phyloP scores from a whole-genome alignment of 345 rosid genomes.

The Eucalyptus regnans region DNA sequence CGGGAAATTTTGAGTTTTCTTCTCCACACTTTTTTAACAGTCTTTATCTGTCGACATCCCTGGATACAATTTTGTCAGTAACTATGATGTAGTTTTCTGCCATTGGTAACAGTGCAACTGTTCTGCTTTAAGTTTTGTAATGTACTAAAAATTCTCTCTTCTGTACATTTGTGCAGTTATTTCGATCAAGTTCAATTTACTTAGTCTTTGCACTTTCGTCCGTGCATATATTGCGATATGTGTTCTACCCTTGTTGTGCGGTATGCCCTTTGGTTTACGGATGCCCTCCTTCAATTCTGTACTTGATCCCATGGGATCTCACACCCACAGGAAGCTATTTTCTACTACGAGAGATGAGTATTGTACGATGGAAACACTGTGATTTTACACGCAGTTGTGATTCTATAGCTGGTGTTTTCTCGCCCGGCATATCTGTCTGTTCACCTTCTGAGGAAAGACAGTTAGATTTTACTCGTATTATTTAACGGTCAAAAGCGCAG shows the following conservation, averaged over 20 bases:
- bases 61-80: neutral
- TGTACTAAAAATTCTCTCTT: neutral
- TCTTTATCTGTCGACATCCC: conserved; percentile 23
- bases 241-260: neutral
- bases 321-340: neutral
- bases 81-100: neutral
- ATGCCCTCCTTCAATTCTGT: neutral
- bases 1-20: conserved; percentile 2
- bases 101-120: neutral
- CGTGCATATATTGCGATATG: neutral
- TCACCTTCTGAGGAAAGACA: neutral
- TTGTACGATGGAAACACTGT: neutral
- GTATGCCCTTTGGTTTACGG: neutral
- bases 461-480: neutral
- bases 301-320: neutral
- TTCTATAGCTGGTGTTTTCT: neutral
- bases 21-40: neutral
- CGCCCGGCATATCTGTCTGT: neutral
- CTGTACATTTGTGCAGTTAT: neutral
- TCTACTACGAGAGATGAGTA: neutral
- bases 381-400: neutral
- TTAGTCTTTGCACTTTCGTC: neutral
- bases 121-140: neutral
- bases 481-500: neutral
- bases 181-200: neutral